Conservation (phyloP, 2,329 filamentous ascomycete species). For the Chaetomium sp. region DNA sequence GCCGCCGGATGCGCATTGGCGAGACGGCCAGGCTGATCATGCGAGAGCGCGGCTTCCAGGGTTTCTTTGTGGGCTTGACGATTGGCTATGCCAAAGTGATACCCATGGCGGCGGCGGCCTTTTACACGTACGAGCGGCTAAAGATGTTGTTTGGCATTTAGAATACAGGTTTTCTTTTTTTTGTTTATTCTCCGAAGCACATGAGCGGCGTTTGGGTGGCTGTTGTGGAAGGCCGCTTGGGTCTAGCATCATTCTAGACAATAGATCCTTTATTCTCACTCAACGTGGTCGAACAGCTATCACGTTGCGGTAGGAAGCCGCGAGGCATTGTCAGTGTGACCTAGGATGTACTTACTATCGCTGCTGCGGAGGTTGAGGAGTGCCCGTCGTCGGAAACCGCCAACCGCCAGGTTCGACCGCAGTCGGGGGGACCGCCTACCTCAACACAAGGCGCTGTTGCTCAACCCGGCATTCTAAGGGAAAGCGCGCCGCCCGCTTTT, state of each 20-base stretch:
- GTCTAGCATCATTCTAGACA: background rate
- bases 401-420: background rate
- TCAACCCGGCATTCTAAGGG: background rate
- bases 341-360: background rate
- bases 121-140: slow-evolving; percentile 66
- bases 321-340: background rate
- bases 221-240: background rate
- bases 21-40: slow-evolving; percentile 80
- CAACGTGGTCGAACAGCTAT: background rate
- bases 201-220: slow-evolving; percentile 30
- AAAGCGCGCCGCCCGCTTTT: background rate
- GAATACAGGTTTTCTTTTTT: slow-evolving; percentile 27
- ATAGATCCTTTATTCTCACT: background rate
- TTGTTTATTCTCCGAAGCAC: slow-evolving; percentile 11
- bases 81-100: slow-evolving; percentile 96
- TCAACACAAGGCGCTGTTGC: background rate
- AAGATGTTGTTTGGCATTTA: slow-evolving; percentile 69
- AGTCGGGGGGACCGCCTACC: background rate
- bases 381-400: background rate
- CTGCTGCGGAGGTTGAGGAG: background rate
- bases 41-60: slow-evolving; percentile 71
- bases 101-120: slow-evolving; percentile 76
- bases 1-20: slow-evolving; percentile 71
- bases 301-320: background rate
- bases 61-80: slow-evolving; percentile 89